A percentile compares a stretch with the other conserved stretches of the same genome.
These are phyloP conservation scores for Eleusine indica DNA, from an alignment of 176 grass and related monocot genomes.

Conservation along the genomic window DNA sequence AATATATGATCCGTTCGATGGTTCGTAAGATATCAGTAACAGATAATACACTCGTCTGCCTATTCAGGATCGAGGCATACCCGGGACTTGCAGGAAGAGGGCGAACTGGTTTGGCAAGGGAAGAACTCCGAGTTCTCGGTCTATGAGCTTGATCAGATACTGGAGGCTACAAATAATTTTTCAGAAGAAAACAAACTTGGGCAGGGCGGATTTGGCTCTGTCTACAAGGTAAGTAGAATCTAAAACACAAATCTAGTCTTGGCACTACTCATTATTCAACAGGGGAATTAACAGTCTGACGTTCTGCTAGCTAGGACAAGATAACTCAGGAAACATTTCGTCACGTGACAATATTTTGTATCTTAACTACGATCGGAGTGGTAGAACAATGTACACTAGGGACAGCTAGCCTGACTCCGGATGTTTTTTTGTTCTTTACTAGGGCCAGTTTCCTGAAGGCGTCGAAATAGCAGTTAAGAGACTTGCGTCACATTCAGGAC, in stretches of 20 bases:
- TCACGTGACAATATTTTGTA: too few species aligned
- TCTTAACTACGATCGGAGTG: neutral
- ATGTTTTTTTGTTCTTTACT: neutral
- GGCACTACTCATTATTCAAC: too few species aligned
- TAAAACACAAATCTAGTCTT: too few species aligned
- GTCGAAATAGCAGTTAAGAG: slow-evolving; percentile 31
- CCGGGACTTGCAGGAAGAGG: neutral
- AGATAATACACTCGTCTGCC: neutral
- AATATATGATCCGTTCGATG: neutral
- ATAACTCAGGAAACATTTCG: neutral
- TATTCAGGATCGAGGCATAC: neutral
- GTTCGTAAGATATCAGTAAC: neutral
- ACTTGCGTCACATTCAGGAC: slow-evolving; percentile 41
- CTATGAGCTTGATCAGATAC: neutral
- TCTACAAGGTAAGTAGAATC: neutral
- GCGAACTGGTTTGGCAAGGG: neutral
- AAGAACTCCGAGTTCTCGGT: neutral
- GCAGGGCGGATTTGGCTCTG: neutral
- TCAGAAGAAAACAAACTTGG: neutral
- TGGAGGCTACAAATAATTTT: neutral
- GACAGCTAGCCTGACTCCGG: neutral
- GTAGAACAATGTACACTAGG: neutral
- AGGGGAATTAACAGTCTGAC: neutral
- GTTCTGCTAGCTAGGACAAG: neutral
- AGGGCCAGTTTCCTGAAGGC: slow-evolving; percentile 9